Conservation (phyloP, 768 basidiomycete species). For the Cyathus striatus region DNA sequence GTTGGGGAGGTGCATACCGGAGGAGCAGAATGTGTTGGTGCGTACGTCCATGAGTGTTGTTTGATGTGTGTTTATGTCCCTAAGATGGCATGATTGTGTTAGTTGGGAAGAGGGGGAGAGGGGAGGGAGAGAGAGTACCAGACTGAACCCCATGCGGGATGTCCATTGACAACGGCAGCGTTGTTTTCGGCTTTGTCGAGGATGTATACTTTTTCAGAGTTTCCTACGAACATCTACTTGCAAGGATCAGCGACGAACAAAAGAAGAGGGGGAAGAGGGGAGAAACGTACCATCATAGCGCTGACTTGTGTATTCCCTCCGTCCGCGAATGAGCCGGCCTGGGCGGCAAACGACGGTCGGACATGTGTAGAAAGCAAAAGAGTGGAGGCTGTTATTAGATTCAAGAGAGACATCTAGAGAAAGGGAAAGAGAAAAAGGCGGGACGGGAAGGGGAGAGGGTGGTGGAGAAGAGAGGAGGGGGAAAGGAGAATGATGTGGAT, state of each 20-base stretch:
- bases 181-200: constrained; percentile 90
- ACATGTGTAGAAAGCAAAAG: constrained; percentile 20
- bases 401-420: constrained; percentile 32
- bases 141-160: constrained; percentile 71
- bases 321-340: constrained; percentile 39
- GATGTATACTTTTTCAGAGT: constrained; percentile 77
- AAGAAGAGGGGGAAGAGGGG: constrained; percentile 10
- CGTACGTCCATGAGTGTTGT: constrained; percentile 63
- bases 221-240: constrained; percentile 84
- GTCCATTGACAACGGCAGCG: constrained; percentile 54
- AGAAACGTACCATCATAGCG: constrained; percentile 44
- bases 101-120: constrained; percentile 1
- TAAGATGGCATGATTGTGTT: constrained; percentile 18
- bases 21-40: constrained; percentile 81
- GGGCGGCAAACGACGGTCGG: constrained; percentile 26
- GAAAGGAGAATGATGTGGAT: no score
- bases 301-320: constrained; percentile 42
- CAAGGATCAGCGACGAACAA: neutral
- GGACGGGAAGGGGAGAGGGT: constrained; percentile 6
- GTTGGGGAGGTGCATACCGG: constrained; percentile 78
- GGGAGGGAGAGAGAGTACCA: constrained; percentile 35
- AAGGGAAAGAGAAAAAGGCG: constrained; percentile 7
- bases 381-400: constrained; percentile 36
- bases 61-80: constrained; percentile 58
- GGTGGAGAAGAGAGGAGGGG: constrained; percentile 1